Base-by-base conservation (phyloP, 2,329 filamentous ascomycete genomes). In the Pseudogymnoascus sp. region DNA sequence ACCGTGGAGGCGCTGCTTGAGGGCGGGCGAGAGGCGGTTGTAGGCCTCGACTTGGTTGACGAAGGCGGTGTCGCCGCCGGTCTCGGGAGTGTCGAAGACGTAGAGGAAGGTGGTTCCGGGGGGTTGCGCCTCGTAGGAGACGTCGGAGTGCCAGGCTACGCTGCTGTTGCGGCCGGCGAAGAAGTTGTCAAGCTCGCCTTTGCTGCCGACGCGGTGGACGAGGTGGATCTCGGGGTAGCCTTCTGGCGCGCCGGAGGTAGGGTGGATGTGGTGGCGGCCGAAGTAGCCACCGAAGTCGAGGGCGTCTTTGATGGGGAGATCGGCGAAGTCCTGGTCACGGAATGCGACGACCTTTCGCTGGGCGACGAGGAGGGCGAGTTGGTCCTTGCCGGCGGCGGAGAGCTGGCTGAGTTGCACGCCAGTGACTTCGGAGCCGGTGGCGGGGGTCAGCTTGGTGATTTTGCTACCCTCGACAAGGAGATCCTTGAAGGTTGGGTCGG, bases 81-180 rank as follows among this genome's bases (percentile, higher is more conserved):
- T 87, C 40, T 84, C 80, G 1, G 92, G 92, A 50, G 84, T 87
- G 72, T 96, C 91, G n/a, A 97, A 82, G 60, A 92, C 81, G 73
- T 96, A 96, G 37, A 96, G 76, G 76, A 96, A 96, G 0, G 93
- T 96, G 0, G 91, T 96, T 31, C 91, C 91, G 0, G 93, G 91
- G 1, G 93, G 91, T 76, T 97, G 92, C 68, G 84, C 79, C 78
- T 96, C 93, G 73, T 96, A 96, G 0, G 89, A 90, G 1, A 96
- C 88, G 69, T 96, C 92, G 0, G 87, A 90, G 77, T 96, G 92
- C 91, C 91, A 96, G 6, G 90, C 90, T 1, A 96, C 86, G 0
- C 88, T 90, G 75, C 88, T 93, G 3, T 89, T 93, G 21, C 89
- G 83, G 56, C 84, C 84, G 62, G 82, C 77, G 68, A 91, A 87